Conservation (phyloP, 2,329 filamentous ascomycete species). For the Parasarocladium wereldwijsianum region DNA sequence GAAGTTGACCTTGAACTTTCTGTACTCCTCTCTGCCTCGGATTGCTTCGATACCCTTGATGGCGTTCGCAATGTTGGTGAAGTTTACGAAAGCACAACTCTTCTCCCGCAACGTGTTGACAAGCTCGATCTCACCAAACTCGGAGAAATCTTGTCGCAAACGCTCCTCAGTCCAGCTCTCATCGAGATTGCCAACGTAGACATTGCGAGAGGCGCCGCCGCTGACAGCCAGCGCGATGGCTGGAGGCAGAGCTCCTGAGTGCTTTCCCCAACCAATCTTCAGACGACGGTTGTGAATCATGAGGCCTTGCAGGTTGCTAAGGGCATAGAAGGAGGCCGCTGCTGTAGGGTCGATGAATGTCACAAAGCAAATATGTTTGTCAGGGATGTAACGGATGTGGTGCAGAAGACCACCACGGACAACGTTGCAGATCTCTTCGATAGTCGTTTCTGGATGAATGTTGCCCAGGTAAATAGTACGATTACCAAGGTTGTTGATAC, state of each 20-base stretch:
- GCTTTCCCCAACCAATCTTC: conserved; percentile 99
- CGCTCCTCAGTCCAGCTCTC: conserved; percentile 96
- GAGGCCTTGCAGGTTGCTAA: conserved; percentile 91
- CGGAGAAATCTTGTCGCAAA: conserved; percentile 87
- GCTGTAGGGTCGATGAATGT: conserved; percentile 98
- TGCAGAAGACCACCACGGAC: conserved; percentile 90
- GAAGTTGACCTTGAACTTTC: conserved; percentile 98
- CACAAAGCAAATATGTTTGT: conserved; percentile 99
- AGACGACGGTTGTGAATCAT: conserved; percentile 98
- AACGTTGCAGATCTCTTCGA: conserved; percentile 99
- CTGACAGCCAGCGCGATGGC: conserved; percentile 93
- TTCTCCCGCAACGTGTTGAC: conserved; percentile 96
- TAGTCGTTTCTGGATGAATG: conserved; percentile 96
- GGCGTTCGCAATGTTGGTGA: conserved; percentile 98
- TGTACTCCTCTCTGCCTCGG: conserved; percentile 89
- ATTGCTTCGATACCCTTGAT: conserved; percentile 99
- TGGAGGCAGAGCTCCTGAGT: conserved; percentile 88
- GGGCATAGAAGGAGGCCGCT: conserved; percentile 90
- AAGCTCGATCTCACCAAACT: conserved; percentile 94
- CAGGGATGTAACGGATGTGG: conserved; percentile 96
- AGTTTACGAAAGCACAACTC: conserved; percentile 98
- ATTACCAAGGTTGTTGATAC: conserved; percentile 95
- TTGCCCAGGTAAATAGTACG: conserved; percentile 96
- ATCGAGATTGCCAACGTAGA: conserved; percentile 95
- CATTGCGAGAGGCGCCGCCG: conserved; percentile 92